Evolutionary conservation across 2,329 filamentous ascomycete genomes (phyloP), one percentile per base, ranked within the genome.

Genomic region (Teratosphaeria zuluensis): DNA sequence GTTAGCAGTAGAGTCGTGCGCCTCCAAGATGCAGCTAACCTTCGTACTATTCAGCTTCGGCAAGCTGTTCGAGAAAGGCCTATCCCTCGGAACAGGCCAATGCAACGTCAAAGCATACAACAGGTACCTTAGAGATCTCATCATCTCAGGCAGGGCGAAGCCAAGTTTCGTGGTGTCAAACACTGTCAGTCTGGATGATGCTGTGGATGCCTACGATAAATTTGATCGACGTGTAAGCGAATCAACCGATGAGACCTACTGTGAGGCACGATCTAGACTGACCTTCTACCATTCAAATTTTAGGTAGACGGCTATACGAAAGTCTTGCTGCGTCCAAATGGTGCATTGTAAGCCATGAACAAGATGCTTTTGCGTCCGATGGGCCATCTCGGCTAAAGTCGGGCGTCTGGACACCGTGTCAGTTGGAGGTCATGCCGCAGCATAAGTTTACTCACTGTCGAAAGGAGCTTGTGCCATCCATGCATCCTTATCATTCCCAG

Each of bases 21-120:
- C 28, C 51, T 31, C 84, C 0, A 81, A 84, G 76, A 81, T 87
- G 56, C 75, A 83, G 60, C 74, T 87, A n/a, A 48, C 42, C n/a
- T n/a, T 48, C 42, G 42, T n/a, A 21, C n/a, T 6, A 19, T 21
- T 2, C 31, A 83, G 80, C 57, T 87, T 87, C 64, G 84, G 84
- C 58, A 87, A 87, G 69, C 74, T 87, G 0, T 87, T 87, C 64
- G 84, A 87, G 64, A 87, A 87, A 77, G 83, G 84, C 1, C 74
- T 87, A 4, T 77, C 78, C 1, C 73, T 87, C 2, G 80, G 81
- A 9, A 84, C 82, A 24, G 83, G 84, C 0, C 83, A 87, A 67
- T 87, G 84, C 72, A 87, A 87, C 62, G 84, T 87, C 63, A 87
- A 87, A 71, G 75, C 80, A 0, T 87, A 87, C 71, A 87, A 87